These are phyloP conservation scores for Chlorella sp. DNA, from an alignment of 139 green algal species.

Conservation along the genomic window DNA sequence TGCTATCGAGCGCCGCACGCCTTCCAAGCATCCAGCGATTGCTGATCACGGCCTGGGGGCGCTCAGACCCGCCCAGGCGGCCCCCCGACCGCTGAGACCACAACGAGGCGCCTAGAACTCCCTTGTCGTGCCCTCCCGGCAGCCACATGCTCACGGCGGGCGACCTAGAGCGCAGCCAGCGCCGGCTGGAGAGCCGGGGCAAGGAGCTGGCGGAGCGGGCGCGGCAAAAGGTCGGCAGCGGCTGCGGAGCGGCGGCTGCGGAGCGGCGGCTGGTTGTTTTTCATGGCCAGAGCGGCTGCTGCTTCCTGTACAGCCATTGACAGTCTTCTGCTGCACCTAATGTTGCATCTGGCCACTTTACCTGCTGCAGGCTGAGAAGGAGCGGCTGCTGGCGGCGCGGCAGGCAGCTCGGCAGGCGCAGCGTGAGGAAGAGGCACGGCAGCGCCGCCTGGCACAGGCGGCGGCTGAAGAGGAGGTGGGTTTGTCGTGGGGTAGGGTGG, in stretches of 20 bases:
- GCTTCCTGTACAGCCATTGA: no score
- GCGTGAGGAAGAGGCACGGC: constrained; percentile 35
- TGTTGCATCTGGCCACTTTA: no score
- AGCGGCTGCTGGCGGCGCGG: constrained; percentile 32
- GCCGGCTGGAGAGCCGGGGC: constrained; percentile 20
- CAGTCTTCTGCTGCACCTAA: no score
- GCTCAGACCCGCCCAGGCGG: background rate
- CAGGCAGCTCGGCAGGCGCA: constrained; percentile 27
- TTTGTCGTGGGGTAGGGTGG: no score
- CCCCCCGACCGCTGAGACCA: no score
- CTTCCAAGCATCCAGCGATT: background rate
- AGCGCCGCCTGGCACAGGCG: constrained; percentile 21
- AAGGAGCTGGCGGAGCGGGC: constrained; percentile 4
- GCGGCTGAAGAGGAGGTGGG: constrained; percentile 44
- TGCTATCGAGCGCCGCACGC: no score
- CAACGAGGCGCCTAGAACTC: no score
- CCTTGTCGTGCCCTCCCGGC: no score
- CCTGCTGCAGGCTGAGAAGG: constrained; percentile 12
- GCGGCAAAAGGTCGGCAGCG: constrained; percentile 9
- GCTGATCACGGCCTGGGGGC: background rate
- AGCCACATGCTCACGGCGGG: background rate
- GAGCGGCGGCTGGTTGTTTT: background rate
- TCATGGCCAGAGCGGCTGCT: no score
- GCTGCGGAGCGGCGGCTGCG: background rate
- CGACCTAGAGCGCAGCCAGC: constrained; percentile 25